Base-by-base conservation (phyloP, 192 early-diverging fungal species). In the Diversispora epigaea region DNA sequence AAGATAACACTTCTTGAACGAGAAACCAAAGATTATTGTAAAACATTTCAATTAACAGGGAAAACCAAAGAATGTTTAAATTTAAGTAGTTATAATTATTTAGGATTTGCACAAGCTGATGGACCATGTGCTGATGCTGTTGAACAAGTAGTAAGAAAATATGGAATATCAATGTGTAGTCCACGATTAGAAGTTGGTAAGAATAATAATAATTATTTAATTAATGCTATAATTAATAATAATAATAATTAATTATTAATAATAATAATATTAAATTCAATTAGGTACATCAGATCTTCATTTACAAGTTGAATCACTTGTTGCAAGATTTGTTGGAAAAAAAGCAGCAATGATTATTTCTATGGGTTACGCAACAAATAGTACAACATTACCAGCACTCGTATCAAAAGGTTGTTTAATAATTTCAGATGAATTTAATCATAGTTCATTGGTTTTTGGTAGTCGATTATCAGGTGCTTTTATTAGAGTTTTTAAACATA, bases 361-460 rank as follows among this genome's bases (percentile, higher is more conserved):
- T 22, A 98, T 98, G 97, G 97, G 97, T 15, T 98, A 95, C 78
- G 95, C 97, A 12, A 98, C 96, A 73, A 99, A 99, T 80, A 93
- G 93, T 55, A 96, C 95, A 11, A 95, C 92, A 39, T 86, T 99
- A 69, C 96, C 97, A 49, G 88, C 95, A 47, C 81, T 99, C 25
- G 94, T 93, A 49, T 78, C 83, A 67, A 85, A 86, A 80, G 97
- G 97, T 7, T 94, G 90, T 73, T 86, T 99, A 68, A 95, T 99
- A 60, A 91, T 99, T 69, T 92, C 90, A 17, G 97, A 99, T 80
- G 95, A 97, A 85, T 86, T 97, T 49, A 99, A 99, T 85, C 97
- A 99, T 85, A 86, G 89, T 75, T 96, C 94, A 57, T 82, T 99
- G 67, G 92, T 99, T 12, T 94, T 95, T 83, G 97, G 97, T 39